Evolutionary conservation across 176 grass and related monocot genomes (phyloP), one percentile per base, ranked within the genome.

Genomic region (Avena eriantha): DNA sequence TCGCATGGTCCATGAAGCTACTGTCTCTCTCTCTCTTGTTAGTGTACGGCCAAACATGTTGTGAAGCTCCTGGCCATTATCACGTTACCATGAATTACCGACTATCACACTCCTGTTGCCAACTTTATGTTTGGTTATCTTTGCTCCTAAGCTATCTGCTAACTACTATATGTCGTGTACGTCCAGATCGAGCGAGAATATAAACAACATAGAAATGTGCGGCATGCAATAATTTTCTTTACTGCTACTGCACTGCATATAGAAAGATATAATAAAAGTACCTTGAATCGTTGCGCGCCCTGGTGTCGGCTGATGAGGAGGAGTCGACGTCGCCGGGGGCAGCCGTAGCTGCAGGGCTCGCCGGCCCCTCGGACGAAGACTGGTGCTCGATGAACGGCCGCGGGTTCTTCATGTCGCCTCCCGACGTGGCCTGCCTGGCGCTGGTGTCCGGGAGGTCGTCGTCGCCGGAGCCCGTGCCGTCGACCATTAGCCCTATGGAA

Each of bases 401-500:
- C 15, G 24, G 43, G 51, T 51, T 43, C 77, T 51, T 43, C 77
- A 84, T 36, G 65, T 84, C 86, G 53, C 91, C 63, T 35, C 80
- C 73, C 16, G 83, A 87, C 23, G 82, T 64, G 3, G 85, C 86
- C 76, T 91, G 86, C 3, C 80, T 58, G 24, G 22, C 59, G 10
- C 72, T 72, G 8, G 69, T 36, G 22, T 14, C 59, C 59, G 69
- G 17, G 55, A 94, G 82, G 71, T 98, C 92, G 26, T 98, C 96
- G 78, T 98, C 93, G 50, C 93, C 92, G 18, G 90, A 95, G 83
- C 88, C 86, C 73, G 61, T 63, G 43, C 91, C 91, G n/a, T 95
- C 89, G 36, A 39, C 36, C 15, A 64, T 76, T 23, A 69, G 91
- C 14, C 83, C 93, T 97, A 53, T 21, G 9, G 10, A 53, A 2